These are phyloP conservation scores for Hymenochaete sp. DNA, from an alignment of 1,284 basidiomycete species.

Conservation along the genomic window DNA sequence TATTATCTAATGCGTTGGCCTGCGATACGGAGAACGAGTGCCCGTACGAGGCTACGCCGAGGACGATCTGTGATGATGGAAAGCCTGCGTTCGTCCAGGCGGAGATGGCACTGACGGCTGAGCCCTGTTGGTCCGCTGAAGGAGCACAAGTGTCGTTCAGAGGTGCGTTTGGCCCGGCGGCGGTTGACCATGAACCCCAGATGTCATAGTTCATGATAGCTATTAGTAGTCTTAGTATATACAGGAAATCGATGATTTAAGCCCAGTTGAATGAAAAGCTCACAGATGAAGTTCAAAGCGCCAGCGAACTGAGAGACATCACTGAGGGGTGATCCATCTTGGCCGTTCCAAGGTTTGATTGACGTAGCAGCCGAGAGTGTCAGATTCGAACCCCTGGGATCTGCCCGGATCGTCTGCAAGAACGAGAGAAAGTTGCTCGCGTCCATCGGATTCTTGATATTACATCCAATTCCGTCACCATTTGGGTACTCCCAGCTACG, in stretches of 20 bases:
- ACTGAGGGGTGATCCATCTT: constrained; percentile 45
- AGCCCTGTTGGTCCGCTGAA: constrained; percentile 56
- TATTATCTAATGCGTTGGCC: constrained; percentile 1
- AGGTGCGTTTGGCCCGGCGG: constrained; percentile 72
- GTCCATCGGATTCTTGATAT: constrained; percentile 53
- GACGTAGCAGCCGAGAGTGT: constrained; percentile 70
- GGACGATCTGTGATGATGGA: constrained; percentile 68
- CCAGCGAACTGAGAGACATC: constrained; percentile 64
- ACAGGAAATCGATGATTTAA: not conserved
- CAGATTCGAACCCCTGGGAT: constrained; percentile 46
- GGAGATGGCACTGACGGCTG: constrained; percentile 63
- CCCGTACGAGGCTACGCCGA: constrained; percentile 77
- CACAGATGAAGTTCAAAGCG: constrained; percentile 63
- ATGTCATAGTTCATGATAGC: constrained; percentile 88
- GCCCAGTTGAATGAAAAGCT: constrained; percentile 2
- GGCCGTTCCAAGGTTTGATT: constrained; percentile 57
- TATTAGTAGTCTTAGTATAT: not conserved
- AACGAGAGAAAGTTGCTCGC: constrained; percentile 67
- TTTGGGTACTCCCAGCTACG: constrained; percentile 84
- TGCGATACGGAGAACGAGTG: constrained; percentile 46
- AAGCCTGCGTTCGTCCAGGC: constrained; percentile 76
- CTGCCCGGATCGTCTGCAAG: constrained; percentile 60
- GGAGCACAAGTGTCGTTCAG: constrained; percentile 65
- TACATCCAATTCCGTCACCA: constrained; percentile 61
- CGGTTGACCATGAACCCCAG: constrained; percentile 44